Percentiles rank a stretch among this genome's conserved stretches.
phyloP scores from a whole-genome alignment of 805 yeast species.

The Candida bentonensis region DNA sequence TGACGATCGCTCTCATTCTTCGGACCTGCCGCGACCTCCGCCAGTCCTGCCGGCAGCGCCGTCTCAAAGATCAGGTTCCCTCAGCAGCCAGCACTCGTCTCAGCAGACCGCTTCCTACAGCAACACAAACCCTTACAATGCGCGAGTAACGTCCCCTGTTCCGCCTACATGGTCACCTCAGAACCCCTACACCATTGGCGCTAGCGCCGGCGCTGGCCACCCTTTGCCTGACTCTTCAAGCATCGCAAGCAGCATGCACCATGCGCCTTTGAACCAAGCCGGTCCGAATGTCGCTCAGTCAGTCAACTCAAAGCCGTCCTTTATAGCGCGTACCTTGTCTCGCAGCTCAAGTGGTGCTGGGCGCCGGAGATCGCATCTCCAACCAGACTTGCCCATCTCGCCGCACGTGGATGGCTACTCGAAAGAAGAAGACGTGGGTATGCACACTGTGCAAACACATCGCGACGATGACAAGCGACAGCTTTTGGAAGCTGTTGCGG shows the following conservation, averaged over 20 bases:
- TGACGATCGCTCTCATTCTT: neutral
- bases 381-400: neutral
- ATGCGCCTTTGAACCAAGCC: too few species aligned
- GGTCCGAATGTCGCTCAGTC: too few species aligned
- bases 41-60: neutral
- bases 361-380: neutral
- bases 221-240: too few species aligned
- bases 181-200: neutral
- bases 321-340: neutral
- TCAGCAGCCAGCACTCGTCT: neutral
- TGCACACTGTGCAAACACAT: neutral
- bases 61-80: neutral
- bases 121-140: constrained; percentile 1
- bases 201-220: too few species aligned
- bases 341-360: neutral
- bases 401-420: neutral
- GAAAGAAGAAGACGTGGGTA: neutral
- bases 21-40: neutral
- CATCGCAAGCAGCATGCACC: too few species aligned
- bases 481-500: neutral
- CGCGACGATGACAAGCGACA: neutral
- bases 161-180: neutral
- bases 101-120: neutral
- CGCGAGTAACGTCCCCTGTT: neutral
- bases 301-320: neutral